Base-by-base conservation (phyloP, 176 grass and related monocot genomes). In the Phoenix dactylifera region DNA sequence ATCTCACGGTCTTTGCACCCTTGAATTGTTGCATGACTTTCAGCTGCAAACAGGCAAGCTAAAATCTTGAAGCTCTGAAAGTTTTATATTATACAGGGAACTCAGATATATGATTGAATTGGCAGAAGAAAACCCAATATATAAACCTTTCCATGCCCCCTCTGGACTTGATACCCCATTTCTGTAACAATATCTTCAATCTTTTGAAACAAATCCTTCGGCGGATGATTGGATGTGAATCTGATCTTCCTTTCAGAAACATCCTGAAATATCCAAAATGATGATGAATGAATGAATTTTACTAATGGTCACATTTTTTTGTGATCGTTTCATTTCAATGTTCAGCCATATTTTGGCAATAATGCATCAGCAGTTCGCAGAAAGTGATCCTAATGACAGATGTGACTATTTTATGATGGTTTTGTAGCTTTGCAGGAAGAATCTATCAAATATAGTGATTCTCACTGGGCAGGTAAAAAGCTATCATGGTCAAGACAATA, bases 181-280 rank as follows among this genome's bases (percentile, higher is more conserved):
- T 71, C 58, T 78, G 79, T 78, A 67, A 61, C 82, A 54, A 81
- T 89, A 55, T 50, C 73, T 68, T 83, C 88, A 23, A 93, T 86
- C 79, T 84, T 98, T 58, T 93, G 79, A 63, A 81, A 98, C 72
- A 98, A 72, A 80, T 81, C 89, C 30, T 54, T 66, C 20, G 94
- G 87, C 51, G 88, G 82, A 74, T 81, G 55, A n/a, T 81, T 80
- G 15, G 88, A 92, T 50, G 82, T 86, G 79, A 98, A 98, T 88
- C 79, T 88, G 59, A 86, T 57, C 55, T 79, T 98, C 59, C 93
- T 63, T 24, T 50, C 6, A 12, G 29, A 54, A 66, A 16, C 12
- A 17, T 15, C 24, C 19, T 54, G 64, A 52, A 29, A 20, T 16
- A 7, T 63, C 18, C 4, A 14, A 50, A 49, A 35, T 26, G n/a